Evolutionary conservation across 169 alveolate genomes (phyloP), one percentile per base, ranked within the genome.

Genomic region (Plasmodium adleri): DNA sequence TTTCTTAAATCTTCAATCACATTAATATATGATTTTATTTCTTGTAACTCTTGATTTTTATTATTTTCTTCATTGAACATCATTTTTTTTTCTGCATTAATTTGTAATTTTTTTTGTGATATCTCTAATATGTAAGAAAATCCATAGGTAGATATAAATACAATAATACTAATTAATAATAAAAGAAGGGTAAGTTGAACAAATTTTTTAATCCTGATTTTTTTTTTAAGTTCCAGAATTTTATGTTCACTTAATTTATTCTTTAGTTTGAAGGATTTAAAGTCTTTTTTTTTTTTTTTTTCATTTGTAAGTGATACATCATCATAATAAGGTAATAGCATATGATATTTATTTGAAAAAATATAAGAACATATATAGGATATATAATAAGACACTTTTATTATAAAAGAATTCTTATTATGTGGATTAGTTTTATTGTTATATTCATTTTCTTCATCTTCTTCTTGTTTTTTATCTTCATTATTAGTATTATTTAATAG

Each of bases 1-100:
- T 83, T 54, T 68, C 83, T 58, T 71, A 83, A 83, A 17, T 83
- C 85, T 56, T 83, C 91, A 43, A 83, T 67, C 17, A 59, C 91
- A n/a, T 28, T 68, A 24, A 83, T 83, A 62, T 83, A 83, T 10
- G 80, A 68, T 32, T 83, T 70, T 47, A 83, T 13, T 28, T 83
- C 74, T 45, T 32, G 13, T 10, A 83, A 22, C 7, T 58, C 91
- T 6, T 26, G 26, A 56, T 83, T 59, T 59, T 32, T 83, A 13
- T 60, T 63, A 52, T 43, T 70, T 26, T 80, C 50, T 20, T 52
- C 13, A 39, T 83, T 83, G 39, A 67, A 58, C 70, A 49, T 24
- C 0, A 52, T 4, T 67, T 68, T 83, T 56, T 56, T 0, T 76
- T 63, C 76, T 13, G 72, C 43, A 9, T 67, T 43, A 0, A 50